Base-by-base conservation (phyloP, 1,284 basidiomycete species). In the Neotropicomus parvogracilis region DNA sequence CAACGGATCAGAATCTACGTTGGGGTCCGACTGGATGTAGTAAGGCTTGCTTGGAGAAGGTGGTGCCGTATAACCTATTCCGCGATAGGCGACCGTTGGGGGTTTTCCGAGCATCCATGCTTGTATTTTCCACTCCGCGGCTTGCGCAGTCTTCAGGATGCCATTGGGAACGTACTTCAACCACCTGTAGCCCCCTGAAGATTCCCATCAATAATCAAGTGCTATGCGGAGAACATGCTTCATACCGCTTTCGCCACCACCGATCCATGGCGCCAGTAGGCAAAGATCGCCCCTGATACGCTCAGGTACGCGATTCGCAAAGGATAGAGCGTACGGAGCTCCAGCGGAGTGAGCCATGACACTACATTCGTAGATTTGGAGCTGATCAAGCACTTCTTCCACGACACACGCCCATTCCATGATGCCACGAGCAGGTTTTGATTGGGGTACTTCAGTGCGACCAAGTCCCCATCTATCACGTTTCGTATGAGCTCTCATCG, bases 341-440 rank as follows among this genome's bases (percentile, higher is more conserved):
- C 95, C 95, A 6, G 95, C 95, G n/a, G 91, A 94, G 70, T 98
- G 95, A 1, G 95, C 95, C 74, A 98, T 83, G 32, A 98, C 72
- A 56, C 91, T 89, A 64, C 91, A 95, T 54, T 81, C 75, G n/a
- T 77, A 75, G 32, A 98, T 82, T 11, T 79, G 78, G 33, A 99
- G 74, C 46, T 81, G 73, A 59, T 95, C 89, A 20, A 95, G 80
- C 3, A 97, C 87, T 66, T 95, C 90, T 57, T 90, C 87, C 4
- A 98, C 91, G 0, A 95, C 85, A 10, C 78, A 77, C 4, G 92
- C 85, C 95, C 95, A 99, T 60, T 93, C 89, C 46, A 88, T 78
- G 45, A 97, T 85, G 5, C 91, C 91, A 54, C 88, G 78, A 2
- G 83, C 78, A 29, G 81, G 77, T 60, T 83, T 85, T 27, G 75